These are phyloP conservation scores for Cercophora samala DNA, from an alignment of 495 filamentous ascomycete genomes.

Conservation along the genomic window DNA sequence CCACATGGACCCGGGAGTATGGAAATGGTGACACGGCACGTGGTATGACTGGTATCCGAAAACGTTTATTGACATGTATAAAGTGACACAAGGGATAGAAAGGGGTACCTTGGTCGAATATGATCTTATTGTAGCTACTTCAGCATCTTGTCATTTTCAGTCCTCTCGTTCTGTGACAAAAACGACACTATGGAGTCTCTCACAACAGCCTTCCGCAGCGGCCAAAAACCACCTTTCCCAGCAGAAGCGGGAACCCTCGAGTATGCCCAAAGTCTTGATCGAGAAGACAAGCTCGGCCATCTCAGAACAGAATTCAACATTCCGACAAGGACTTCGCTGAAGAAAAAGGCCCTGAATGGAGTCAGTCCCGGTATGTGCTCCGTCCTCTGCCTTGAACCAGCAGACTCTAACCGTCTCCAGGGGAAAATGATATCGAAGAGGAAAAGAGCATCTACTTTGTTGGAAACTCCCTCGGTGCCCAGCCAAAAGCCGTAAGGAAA, in stretches of 20 bases:
- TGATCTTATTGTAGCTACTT: background rate
- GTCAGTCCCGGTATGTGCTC: constrained; percentile 29
- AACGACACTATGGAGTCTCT: constrained; percentile 15
- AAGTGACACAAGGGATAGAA: constrained; percentile 1
- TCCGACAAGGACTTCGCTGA: constrained; percentile 69
- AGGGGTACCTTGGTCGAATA: background rate
- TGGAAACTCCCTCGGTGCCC: constrained; percentile 88
- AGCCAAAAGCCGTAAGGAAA: constrained; percentile 63
- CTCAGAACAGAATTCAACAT: constrained; percentile 76
- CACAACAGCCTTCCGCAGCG: constrained; percentile 17
- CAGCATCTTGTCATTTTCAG: background rate
- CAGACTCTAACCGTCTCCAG: background rate
- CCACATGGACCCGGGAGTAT: background rate
- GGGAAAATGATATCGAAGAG: constrained; percentile 22
- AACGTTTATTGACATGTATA: constrained; percentile 12
- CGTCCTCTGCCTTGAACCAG: background rate
- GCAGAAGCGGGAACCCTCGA: constrained; percentile 17
- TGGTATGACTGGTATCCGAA: background rate
- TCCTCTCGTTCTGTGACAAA: constrained; percentile 8
- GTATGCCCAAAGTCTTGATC: constrained; percentile 52
- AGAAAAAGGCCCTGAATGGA: constrained; percentile 54
- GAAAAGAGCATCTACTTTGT: constrained; percentile 77
- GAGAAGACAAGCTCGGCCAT: constrained; percentile 59
- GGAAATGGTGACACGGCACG: constrained; percentile 3
- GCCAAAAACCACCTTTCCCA: constrained; percentile 21